A percentile compares a stretch with the other conserved stretches of the same genome.
Evolutionary conservation across 2,329 filamentous ascomycete species (phyloP).

Genomic region (Alternaria gansuensis): DNA sequence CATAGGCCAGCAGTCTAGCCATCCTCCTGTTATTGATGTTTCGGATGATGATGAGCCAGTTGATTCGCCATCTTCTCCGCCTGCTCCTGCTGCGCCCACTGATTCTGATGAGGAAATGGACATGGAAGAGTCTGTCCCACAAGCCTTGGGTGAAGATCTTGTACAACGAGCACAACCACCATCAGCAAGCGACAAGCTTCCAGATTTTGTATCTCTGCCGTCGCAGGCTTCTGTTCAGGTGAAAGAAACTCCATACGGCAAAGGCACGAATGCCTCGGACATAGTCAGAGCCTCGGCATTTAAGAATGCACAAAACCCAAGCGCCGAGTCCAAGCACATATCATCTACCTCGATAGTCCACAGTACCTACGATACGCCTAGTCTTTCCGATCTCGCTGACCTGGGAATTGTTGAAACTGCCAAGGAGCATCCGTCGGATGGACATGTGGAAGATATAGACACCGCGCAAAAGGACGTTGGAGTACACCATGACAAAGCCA

Average conservation of each 20-base stretch:
- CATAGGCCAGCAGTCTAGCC: background rate
- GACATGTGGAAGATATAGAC: background rate
- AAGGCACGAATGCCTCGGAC: constrained; percentile 22
- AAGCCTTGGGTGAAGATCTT: constrained; percentile 39
- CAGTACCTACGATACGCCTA: constrained; percentile 37
- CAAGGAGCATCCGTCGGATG: background rate
- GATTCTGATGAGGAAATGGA: constrained; percentile 45
- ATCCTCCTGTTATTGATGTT: constrained; percentile 12
- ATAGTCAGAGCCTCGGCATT: background rate
- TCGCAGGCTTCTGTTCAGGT: constrained; percentile 31
- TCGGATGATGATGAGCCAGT: constrained; percentile 23
- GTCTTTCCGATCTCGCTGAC: constrained; percentile 8
- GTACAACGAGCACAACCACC: background rate
- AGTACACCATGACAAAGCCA: background rate
- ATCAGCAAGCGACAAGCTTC: background rate
- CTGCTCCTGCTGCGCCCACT: constrained; percentile 1
- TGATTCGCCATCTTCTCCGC: constrained; percentile 33
- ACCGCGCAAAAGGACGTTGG: background rate
- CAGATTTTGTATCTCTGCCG: background rate
- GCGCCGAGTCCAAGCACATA: constrained; percentile 26
- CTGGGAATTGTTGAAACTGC: background rate
- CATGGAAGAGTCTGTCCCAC: constrained; percentile 41
- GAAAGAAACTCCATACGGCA: constrained; percentile 42
- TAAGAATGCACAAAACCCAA: constrained; percentile 24
- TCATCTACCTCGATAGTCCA: constrained; percentile 40